A percentile compares a stretch with the other conserved stretches of the same genome.
These are phyloP conservation scores for Xylaria sp. DNA, from an alignment of 2,329 filamentous ascomycete genomes.

Conservation along the genomic window DNA sequence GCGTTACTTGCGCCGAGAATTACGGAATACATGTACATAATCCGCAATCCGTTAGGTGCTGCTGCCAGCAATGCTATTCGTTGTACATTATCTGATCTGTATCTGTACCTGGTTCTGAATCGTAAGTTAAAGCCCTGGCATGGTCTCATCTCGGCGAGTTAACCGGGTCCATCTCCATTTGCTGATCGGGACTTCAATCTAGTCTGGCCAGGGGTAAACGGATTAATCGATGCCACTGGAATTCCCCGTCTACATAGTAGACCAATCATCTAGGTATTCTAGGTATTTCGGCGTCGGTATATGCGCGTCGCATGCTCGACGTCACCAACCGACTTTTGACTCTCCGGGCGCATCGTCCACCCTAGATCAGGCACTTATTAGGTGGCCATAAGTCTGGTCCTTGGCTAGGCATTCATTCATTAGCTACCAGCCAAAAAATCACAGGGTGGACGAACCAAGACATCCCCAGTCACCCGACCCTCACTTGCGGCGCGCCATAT, in stretches of 20 bases:
- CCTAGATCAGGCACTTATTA: background rate
- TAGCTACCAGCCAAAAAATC: background rate
- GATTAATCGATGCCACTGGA: too few relatives aligned
- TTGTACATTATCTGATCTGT: background rate
- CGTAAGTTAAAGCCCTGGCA: background rate
- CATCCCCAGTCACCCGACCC: background rate
- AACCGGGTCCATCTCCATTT: background rate
- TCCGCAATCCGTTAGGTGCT: background rate
- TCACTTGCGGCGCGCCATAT: background rate
- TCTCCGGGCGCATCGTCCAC: background rate
- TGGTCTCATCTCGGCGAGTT: too few relatives aligned
- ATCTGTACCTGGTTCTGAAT: background rate
- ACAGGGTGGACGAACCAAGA: background rate
- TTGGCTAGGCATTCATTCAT: background rate
- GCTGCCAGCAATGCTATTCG: background rate
- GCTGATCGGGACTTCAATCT: background rate
- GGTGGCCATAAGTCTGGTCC: background rate
- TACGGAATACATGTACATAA: too few relatives aligned
- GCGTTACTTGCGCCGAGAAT: too few relatives aligned
- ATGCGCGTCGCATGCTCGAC: slow-evolving; percentile 17
- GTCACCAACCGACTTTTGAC: slow-evolving; percentile 19
- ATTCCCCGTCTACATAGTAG: background rate
- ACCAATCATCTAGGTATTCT: background rate
- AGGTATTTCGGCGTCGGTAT: background rate
- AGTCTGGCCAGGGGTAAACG: background rate